Evolutionary conservation across 192 early-diverging fungal genomes (phyloP).

Genomic region (Rhizoclosmatium sp.): DNA sequence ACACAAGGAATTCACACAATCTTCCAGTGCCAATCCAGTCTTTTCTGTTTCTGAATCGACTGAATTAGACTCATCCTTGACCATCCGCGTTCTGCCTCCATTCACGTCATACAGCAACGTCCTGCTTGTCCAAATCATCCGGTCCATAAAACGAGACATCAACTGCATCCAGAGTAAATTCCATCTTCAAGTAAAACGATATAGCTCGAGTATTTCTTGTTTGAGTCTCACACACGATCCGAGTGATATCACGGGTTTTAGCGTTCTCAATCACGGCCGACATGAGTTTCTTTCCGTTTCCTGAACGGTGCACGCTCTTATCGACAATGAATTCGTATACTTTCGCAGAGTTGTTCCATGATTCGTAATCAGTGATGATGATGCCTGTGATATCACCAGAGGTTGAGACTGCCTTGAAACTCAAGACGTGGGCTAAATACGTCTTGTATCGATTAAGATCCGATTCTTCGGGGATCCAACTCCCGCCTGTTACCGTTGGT

Average conservation of each 20-base stretch:
- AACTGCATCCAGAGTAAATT: neutral
- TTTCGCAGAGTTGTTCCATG: neutral
- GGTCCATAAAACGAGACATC: slow-evolving; percentile 3
- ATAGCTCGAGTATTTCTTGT: neutral
- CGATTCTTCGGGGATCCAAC: neutral
- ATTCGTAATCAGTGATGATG: neutral
- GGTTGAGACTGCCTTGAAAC: neutral
- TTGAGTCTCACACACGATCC: slow-evolving; percentile 23
- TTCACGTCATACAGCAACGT: neutral
- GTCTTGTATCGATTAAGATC: neutral
- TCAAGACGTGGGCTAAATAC: neutral
- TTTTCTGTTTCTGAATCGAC: neutral
- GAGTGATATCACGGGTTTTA: neutral
- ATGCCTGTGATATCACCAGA: neutral
- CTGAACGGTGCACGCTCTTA: neutral
- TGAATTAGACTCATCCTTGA: neutral
- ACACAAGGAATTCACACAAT: neutral
- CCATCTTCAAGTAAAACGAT: slow-evolving; percentile 8
- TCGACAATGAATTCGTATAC: slow-evolving; percentile 13
- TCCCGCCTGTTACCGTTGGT: neutral
- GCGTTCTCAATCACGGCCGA: neutral
- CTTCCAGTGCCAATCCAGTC: neutral
- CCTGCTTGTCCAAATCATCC: slow-evolving; percentile 1
- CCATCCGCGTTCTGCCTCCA: neutral
- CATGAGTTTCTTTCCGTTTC: neutral